Base-by-base conservation (phyloP, 2,329 filamentous ascomycete species). In the Phialocephala subalpina region DNA sequence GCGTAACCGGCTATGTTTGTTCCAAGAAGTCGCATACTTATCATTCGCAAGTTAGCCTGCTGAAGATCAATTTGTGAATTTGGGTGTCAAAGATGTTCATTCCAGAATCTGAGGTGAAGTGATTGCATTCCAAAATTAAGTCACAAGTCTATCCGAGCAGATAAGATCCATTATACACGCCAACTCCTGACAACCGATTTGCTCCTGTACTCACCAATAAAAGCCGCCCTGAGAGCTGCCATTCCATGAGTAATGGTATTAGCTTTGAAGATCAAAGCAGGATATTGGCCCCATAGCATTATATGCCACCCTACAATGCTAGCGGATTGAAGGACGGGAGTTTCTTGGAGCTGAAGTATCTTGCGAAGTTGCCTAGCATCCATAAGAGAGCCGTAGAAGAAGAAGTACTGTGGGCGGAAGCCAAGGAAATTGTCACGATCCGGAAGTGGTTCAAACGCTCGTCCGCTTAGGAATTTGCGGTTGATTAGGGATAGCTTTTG, bases 281-380 rank as follows among this genome's bases (percentile, higher is more conserved):
- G 76, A 70, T 78, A 78, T 60, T 75, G 75, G 35, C 75, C 73
- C 75, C 74, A 78, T 72, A 78, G 73, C 60, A 72, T 77, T 53
- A 74, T 66, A 16, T 47, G 22, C 62, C 74, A 77, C 9, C 74
- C 73, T 38, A 62, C 63, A 40, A 77, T 73, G 12, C 58, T 73
- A 27, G 69, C 73, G 20, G 64, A 60, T 59, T 65, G 67, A 61
- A 71, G 70, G n/a, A 57, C 64, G 5, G 72, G 74, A 11, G 65
- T 65, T 45, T 73, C 63, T 7, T 68, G 53, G n/a, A 77, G 71
- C 20, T 63, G 36, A 60, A 77, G 70, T 36, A 78, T 67, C 59
- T 71, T 65, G 66, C 72, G 69, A 40, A 78, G 70, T 56, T 77
- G 72, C 67, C 73, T 69, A 25, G 74, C 65, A 61, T 77, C 77